phyloP scores from a whole-genome alignment of 2,329 filamentous ascomycete species.

The Monosporascus ibericus region DNA sequence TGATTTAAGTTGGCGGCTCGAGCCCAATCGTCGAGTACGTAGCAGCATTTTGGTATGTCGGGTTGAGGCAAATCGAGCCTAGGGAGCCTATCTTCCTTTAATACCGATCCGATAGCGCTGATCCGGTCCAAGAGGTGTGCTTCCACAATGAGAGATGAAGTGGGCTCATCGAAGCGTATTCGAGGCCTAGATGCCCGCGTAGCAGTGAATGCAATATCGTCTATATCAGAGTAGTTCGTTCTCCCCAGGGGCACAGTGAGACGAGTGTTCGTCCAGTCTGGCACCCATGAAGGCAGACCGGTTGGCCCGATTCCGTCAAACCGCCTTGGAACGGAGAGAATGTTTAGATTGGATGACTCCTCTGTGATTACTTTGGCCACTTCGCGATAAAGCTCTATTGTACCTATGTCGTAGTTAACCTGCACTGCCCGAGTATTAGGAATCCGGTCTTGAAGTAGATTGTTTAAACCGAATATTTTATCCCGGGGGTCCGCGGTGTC shows the following conservation, averaged over 20 bases:
- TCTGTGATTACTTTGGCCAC: constrained; percentile 11
- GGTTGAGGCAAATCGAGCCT: constrained; percentile 7
- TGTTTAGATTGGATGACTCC: constrained; percentile 9
- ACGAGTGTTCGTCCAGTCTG: constrained; percentile 1
- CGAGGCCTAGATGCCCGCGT: constrained; percentile 5
- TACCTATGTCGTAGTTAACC: constrained; percentile 12
- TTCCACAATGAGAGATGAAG: constrained; percentile 5
- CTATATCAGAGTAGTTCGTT: constrained; percentile 13
- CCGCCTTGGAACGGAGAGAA: constrained; percentile 11
- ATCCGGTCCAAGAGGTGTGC: constrained; percentile 11
- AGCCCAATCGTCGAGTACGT: constrained; percentile 10
- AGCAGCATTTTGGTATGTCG: constrained; percentile 11
- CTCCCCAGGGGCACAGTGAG: background rate
- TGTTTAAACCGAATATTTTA: constrained; percentile 16
- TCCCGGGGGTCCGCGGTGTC: constrained; percentile 16
- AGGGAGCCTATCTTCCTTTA: constrained; percentile 8
- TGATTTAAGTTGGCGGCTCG: constrained; percentile 1
- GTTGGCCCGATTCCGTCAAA: background rate
- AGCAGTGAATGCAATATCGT: constrained; percentile 9
- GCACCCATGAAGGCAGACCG: constrained; percentile 8
- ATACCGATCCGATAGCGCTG: constrained; percentile 6
- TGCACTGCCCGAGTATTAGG: constrained; percentile 4
- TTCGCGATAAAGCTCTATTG: constrained; percentile 11
- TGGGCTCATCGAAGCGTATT: constrained; percentile 2
- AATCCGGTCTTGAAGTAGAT: constrained; percentile 8